A percentile compares a stretch with the other conserved stretches of the same genome.
Evolutionary conservation across 1,284 basidiomycete species (phyloP).

Genomic region (Sanguinoderma infundibulare): DNA sequence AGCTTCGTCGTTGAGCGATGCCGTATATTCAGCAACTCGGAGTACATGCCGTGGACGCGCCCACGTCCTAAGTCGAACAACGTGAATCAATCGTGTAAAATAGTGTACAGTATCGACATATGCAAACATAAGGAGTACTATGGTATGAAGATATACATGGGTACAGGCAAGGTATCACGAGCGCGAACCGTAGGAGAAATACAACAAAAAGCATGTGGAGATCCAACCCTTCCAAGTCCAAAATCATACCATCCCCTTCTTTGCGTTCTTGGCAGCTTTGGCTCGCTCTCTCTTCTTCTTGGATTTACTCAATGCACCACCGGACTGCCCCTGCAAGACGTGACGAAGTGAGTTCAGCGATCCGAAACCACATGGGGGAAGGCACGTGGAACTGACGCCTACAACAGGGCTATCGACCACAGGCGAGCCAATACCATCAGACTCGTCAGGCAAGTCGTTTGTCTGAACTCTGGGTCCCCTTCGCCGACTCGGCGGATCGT

Average conservation of each 20-base stretch:
- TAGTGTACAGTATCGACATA: too few species aligned
- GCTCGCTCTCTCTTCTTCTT: not conserved
- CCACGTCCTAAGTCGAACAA: too few species aligned
- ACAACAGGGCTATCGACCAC: not conserved
- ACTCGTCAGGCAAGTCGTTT: not conserved
- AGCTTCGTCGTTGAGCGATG: too few species aligned
- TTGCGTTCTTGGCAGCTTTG: not conserved
- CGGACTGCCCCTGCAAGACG: not conserved
- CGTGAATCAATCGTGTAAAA: not conserved
- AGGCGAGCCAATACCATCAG: not conserved
- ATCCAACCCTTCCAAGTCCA: not conserved
- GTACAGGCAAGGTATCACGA: not conserved
- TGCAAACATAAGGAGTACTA: not conserved
- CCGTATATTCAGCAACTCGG: too few species aligned
- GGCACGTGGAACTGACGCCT: slow-evolving; percentile 2
- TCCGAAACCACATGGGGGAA: not conserved
- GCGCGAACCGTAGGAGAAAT: not conserved
- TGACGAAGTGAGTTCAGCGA: not conserved
- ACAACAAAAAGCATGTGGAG: not conserved
- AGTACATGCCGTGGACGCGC: too few species aligned
- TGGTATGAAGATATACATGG: not conserved
- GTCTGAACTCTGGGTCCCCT: not conserved
- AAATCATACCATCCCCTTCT: not conserved
- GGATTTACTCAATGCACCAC: not conserved
- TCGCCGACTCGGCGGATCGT: not conserved